Conservation (phyloP, 2,329 filamentous ascomycete genomes). For the Botrytis galanthina region DNA sequence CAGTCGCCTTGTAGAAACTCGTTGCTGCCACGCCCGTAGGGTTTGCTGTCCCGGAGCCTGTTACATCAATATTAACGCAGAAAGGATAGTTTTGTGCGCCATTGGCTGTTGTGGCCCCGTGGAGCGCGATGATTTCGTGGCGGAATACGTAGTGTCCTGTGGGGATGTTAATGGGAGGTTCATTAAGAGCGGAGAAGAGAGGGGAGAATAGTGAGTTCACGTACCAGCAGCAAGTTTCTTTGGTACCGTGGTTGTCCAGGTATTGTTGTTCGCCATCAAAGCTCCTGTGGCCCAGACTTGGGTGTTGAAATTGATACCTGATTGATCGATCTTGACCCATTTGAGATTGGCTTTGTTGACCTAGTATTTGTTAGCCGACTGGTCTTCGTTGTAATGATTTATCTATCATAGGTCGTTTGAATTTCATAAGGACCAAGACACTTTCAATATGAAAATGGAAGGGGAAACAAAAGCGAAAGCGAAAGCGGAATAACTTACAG, state of each 20-base stretch:
- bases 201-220: not conserved
- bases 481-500: constrained; percentile 26
- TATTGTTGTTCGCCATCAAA: constrained; percentile 12
- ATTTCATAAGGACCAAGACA: too few species aligned
- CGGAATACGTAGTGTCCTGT: constrained; percentile 53
- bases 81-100: constrained; percentile 50
- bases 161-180: constrained; percentile 38
- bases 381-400: too few species aligned
- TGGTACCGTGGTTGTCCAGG: constrained; percentile 11
- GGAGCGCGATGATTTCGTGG: constrained; percentile 46
- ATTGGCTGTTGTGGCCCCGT: constrained; percentile 38
- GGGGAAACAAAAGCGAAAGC: too few species aligned
- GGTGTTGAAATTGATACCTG: constrained; percentile 2
- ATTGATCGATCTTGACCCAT: constrained; percentile 16
- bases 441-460: too few species aligned
- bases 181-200: fast-evolving
- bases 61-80: constrained; percentile 50
- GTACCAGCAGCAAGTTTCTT: constrained; percentile 14
- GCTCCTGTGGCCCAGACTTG: constrained; percentile 11
- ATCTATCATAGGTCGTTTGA: too few species aligned
- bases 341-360: constrained; percentile 14
- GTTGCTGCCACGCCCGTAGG: constrained; percentile 40
- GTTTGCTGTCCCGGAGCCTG: constrained; percentile 42
- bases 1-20: constrained; percentile 42
- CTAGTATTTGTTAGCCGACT: not conserved